phyloP scores from a whole-genome alignment of 805 yeast species.

The Teunomyces gatunensis region DNA sequence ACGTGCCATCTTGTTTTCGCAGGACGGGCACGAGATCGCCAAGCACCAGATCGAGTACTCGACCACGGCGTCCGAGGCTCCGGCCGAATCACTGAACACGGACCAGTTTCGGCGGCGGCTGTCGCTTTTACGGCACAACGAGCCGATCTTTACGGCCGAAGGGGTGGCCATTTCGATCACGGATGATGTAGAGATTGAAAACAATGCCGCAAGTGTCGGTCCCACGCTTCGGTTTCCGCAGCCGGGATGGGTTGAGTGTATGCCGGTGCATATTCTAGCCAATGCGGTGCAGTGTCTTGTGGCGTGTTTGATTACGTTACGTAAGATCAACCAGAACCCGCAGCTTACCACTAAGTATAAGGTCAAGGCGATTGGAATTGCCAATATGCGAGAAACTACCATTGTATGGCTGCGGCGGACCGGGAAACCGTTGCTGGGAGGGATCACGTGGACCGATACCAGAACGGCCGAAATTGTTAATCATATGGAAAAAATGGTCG shows the following conservation, averaged over 20 bases:
- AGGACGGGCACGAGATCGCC: constrained; percentile 73
- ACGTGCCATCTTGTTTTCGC: constrained; percentile 76
- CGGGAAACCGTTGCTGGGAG: constrained; percentile 79
- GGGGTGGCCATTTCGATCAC: constrained; percentile 66
- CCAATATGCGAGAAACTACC: constrained; percentile 96
- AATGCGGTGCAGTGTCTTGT: constrained; percentile 80
- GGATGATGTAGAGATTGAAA: constrained; percentile 62
- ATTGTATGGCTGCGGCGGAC: constrained; percentile 82
- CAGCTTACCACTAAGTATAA: constrained; percentile 52
- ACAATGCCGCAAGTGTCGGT: constrained; percentile 47
- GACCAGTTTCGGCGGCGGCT: constrained; percentile 46
- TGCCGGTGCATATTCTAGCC: constrained; percentile 77
- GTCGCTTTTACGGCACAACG: constrained; percentile 44
- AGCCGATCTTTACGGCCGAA: constrained; percentile 68
- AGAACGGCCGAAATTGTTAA: constrained; percentile 74
- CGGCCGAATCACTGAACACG: constrained; percentile 38
- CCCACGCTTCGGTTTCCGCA: constrained; percentile 77
- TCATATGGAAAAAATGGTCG: constrained; percentile 52
- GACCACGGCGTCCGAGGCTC: constrained; percentile 63
- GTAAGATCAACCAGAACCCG: constrained; percentile 53
- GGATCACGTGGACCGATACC: constrained; percentile 96
- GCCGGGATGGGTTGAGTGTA: constrained; percentile 94
- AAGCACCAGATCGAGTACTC: constrained; percentile 89
- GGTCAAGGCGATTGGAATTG: constrained; percentile 78
- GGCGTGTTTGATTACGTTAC: constrained; percentile 56